A percentile compares a stretch with the other conserved stretches of the same genome.
Evolutionary conservation across 176 grass and related monocot species (phyloP).

Genomic region (Phoenix roebelenii): DNA sequence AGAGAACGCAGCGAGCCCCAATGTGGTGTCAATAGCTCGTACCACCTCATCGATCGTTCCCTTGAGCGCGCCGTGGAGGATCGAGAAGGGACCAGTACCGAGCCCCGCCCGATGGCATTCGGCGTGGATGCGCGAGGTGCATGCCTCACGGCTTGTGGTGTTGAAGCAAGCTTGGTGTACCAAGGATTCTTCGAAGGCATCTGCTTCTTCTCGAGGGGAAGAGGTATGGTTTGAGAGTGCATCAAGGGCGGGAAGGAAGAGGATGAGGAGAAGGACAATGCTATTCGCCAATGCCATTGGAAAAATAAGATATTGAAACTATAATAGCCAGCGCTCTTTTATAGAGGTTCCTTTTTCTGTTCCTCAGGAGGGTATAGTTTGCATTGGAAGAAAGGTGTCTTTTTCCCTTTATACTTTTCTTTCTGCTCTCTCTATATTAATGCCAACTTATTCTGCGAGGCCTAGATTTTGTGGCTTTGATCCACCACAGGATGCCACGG

Average conservation of each 20-base stretch:
- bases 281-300: conserved; percentile 10
- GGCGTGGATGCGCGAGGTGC: conserved; percentile 43
- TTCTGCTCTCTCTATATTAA: too few relatives aligned
- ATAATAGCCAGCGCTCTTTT: conserved; percentile 22
- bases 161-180: conserved; percentile 86
- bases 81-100: conserved; percentile 37
- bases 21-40: conserved; percentile 22
- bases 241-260: background rate
- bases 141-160: conserved; percentile 19
- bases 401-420: too few relatives aligned
- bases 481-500: too few relatives aligned
- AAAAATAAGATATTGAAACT: conserved; percentile 1
- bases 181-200: conserved; percentile 66
- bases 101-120: conserved; percentile 22
- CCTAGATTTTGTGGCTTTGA: too few relatives aligned
- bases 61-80: conserved; percentile 61
- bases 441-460: too few relatives aligned
- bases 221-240: conserved; percentile 1
- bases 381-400: conserved; percentile 38
- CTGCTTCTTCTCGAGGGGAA: conserved; percentile 36
- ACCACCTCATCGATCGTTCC: conserved; percentile 61
- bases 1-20: conserved; percentile 38
- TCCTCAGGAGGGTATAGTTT: conserved; percentile 75
- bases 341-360: conserved; percentile 14
- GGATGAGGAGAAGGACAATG: conserved; percentile 20